Evolutionary conservation across 164 flowering plant genomes (phyloP), one percentile per base, ranked within the genome.

Genomic region (Vitis rotundifolia): DNA sequence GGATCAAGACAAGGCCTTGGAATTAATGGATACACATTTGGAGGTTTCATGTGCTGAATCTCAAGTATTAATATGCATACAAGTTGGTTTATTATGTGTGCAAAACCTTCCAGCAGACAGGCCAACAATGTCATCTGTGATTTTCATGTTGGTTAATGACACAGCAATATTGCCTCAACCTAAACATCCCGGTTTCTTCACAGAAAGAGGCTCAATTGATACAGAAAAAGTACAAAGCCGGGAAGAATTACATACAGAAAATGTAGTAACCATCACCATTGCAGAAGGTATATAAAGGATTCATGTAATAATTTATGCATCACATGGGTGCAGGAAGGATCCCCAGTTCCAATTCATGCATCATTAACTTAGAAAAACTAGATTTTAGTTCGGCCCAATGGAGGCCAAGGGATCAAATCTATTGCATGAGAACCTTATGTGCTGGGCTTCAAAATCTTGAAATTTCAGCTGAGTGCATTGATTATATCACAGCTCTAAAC

Each of bases 11-110:
- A 82, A 57, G 14, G 54, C 55, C 1, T 11, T 73, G 59, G 81
- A 73, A 19, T 7, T 84, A 26, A 37, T 71, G 3, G 82, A 82
- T 70, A 26, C 49, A 31, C 1, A 14, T 1, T 11, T 71, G 12
- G 71, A 8, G 6, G 68, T 53, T 2, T 58, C 78, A 29, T 67
- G n/a, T 16, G 4, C 60, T 8, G 14, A 14, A 11, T 11, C 62
- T 8, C 75, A 84, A 77, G 68, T 80, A 3, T 0, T 68, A 3
- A 72, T 76, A 63, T 80, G 81, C 60, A 76, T 84, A 1, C 83
- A 80, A 10, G 61, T 78, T 0, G 84, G 82, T 1, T 68, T 81
- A 0, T 48, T 81, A 22, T 81, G 84, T 47, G 84, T 78, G 4
- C 82, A 82, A 59, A 56, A 68, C 15, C 48, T 11, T 1, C 69